phyloP scores from a whole-genome alignment of 805 yeast species.

The Tanozyma kutaoensis region DNA sequence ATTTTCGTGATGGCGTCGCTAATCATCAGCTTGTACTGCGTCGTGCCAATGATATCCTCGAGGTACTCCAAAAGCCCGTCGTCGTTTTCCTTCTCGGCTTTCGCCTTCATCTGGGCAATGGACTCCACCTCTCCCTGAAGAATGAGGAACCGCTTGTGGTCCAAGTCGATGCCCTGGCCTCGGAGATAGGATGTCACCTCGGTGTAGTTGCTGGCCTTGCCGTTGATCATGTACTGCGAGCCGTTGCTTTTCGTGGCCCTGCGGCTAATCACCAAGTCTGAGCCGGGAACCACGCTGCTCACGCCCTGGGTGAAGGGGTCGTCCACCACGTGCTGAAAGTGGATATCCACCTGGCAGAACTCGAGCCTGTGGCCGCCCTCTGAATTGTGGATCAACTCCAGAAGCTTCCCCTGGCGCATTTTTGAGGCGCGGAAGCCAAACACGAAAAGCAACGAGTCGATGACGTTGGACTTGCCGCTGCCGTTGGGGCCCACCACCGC shows the following conservation, averaged over 20 bases:
- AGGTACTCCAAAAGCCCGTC: constrained; percentile 64
- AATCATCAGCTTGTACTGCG: constrained; percentile 64
- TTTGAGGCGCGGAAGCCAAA: constrained; percentile 94
- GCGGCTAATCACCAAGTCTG: constrained; percentile 62
- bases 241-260: constrained; percentile 65
- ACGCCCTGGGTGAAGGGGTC: constrained; percentile 52
- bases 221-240: constrained; percentile 57
- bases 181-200: constrained; percentile 73
- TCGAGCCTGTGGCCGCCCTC: constrained; percentile 43
- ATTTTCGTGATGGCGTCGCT: constrained; percentile 48
- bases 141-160: constrained; percentile 75
- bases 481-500: constrained; percentile 99
- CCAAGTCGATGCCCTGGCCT: constrained; percentile 68
- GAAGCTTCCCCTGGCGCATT: constrained; percentile 91
- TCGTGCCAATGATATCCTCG: constrained; percentile 83
- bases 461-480: constrained; percentile 94
- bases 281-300: constrained; percentile 75
- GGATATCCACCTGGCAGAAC: constrained; percentile 84
- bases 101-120: constrained; percentile 36
- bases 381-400: constrained; percentile 88
- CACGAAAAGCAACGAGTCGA: constrained; percentile 90
- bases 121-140: constrained; percentile 66
- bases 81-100: constrained; percentile 58
- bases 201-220: constrained; percentile 43
- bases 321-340: constrained; percentile 66